Conservation (phyloP, 768 basidiomycete species). For the Cyclocybe cylindracea region DNA sequence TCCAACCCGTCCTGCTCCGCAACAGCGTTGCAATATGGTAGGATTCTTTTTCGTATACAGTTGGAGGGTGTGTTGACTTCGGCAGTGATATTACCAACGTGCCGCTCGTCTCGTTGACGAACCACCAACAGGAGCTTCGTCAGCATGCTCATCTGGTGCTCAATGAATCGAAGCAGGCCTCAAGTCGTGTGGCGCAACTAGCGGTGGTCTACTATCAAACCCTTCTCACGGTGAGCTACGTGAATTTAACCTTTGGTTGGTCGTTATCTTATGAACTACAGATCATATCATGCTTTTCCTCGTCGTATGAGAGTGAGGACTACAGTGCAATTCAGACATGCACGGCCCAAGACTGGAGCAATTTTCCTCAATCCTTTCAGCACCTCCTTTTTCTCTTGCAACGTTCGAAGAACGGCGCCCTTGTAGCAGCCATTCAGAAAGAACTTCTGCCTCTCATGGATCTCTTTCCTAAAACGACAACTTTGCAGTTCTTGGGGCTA, state of each 20-base stretch:
- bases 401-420: slow-evolving; percentile 29
- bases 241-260: background rate
- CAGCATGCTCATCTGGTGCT: slow-evolving; percentile 37
- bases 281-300: slow-evolving; percentile 46
- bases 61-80: background rate
- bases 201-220: slow-evolving; percentile 39
- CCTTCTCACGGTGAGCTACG: slow-evolving; percentile 38
- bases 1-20: slow-evolving; percentile 44
- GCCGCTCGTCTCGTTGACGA: slow-evolving; percentile 38
- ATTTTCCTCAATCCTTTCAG: slow-evolving; percentile 4
- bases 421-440: slow-evolving; percentile 34
- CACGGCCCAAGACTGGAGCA: background rate
- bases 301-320: slow-evolving; percentile 33
- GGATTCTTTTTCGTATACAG: slow-evolving; percentile 4
- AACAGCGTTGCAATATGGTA: slow-evolving; percentile 43
- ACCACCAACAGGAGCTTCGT: slow-evolving; percentile 38
- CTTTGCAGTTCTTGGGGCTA: slow-evolving; percentile 24
- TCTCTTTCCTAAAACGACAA: slow-evolving; percentile 3
- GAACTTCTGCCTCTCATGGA: slow-evolving; percentile 25
- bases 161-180: slow-evolving; percentile 38
- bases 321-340: slow-evolving; percentile 14
- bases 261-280: slow-evolving; percentile 15
- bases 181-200: slow-evolving; percentile 44
- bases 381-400: slow-evolving; percentile 30
- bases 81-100: slow-evolving; percentile 42